Evolutionary conservation across 345 rosid species (phyloP), one percentile per base, ranked within the genome.

Genomic region (Eucalyptus marginata): DNA sequence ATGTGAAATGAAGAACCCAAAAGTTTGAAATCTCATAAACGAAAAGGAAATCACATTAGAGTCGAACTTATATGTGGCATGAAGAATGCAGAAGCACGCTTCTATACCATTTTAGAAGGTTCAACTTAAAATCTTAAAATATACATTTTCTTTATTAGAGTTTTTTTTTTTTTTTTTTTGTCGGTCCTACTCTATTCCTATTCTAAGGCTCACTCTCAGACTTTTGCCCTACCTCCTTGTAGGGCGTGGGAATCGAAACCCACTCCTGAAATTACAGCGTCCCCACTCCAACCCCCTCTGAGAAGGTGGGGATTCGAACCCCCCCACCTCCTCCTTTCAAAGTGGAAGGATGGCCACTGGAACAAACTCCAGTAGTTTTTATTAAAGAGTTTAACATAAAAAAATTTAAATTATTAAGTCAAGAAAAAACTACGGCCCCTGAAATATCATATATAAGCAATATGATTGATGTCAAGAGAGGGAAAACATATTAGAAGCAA

Each of bases 181-280:
- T 46, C 12, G 12, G 4, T 46, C 49, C 4, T 3, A 46, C 49
- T 46, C 49, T 46, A 46, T 8, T 46, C 49, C 12, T 46, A 46
- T 46, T 46, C 49, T 46, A 46, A 46, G 49, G 49, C 49, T 46
- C 49, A 46, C 49, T 46, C 11, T 10, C 12, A 46, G 49, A 46
- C 11, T 46, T 46, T 46, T 46, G 12, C 0, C 12, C 4, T 46
- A 3, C 3, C 49, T 46, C 49, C 0, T 46, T 46, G 12, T 1
- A 46, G 4, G 49, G 12, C 12, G 12, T 46, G 11, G 12, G 12
- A 46, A 12, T 46, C 1, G 12, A 46, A 46, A 46, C 12, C 49
- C 12, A 46, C 49, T 5, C 5, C 40, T 40, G 40, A 40, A 40
- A 40, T 40, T 40, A 40, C 40, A 40, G 5, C 40, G 40, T 40